These are phyloP conservation scores for Abelmoschus esculentus DNA, from an alignment of 345 rosid species.

Conservation along the genomic window DNA sequence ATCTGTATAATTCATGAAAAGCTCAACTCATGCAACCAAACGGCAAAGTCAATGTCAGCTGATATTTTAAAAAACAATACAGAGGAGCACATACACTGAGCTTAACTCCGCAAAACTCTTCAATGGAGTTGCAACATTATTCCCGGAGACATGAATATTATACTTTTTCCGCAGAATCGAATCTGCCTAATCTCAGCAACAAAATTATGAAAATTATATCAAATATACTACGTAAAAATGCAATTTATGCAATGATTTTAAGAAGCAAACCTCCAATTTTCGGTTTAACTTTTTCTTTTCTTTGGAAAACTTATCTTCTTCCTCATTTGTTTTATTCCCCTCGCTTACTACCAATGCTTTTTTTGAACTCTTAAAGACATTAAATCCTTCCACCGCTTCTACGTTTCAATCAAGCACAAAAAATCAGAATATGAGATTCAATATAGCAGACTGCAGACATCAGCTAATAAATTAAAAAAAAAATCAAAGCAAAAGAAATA, in stretches of 20 bases:
- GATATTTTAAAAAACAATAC: not conserved
- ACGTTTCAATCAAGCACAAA: not conserved
- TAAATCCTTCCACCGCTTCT: slow-evolving; percentile 70
- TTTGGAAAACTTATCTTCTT: slow-evolving; percentile 21
- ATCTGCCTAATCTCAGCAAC: slow-evolving; percentile 45
- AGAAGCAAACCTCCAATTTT: slow-evolving; percentile 55
- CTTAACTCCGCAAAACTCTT: slow-evolving; percentile 55
- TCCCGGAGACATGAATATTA: slow-evolving; percentile 75
- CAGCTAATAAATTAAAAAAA: not conserved
- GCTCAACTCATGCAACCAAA: slow-evolving; percentile 5
- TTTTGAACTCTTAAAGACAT: slow-evolving; percentile 58
- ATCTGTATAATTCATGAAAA: slow-evolving; percentile 31
- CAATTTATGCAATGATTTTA: not conserved
- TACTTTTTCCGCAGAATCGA: slow-evolving; percentile 57
- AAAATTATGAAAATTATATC: not conserved
- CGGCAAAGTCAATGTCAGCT: not conserved
- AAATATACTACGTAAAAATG: not conserved
- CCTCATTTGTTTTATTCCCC: slow-evolving; percentile 17
- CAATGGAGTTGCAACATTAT: slow-evolving; percentile 68
- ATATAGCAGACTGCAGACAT: not conserved
- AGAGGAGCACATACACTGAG: slow-evolving; percentile 42
- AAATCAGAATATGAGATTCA: not conserved
- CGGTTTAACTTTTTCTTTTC: slow-evolving; percentile 47
- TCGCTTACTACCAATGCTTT: slow-evolving; percentile 16
- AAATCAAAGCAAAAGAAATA: slow-evolving; percentile 7